phyloP scores from a whole-genome alignment of 1,284 basidiomycete species.

The Tausonia pullulans region DNA sequence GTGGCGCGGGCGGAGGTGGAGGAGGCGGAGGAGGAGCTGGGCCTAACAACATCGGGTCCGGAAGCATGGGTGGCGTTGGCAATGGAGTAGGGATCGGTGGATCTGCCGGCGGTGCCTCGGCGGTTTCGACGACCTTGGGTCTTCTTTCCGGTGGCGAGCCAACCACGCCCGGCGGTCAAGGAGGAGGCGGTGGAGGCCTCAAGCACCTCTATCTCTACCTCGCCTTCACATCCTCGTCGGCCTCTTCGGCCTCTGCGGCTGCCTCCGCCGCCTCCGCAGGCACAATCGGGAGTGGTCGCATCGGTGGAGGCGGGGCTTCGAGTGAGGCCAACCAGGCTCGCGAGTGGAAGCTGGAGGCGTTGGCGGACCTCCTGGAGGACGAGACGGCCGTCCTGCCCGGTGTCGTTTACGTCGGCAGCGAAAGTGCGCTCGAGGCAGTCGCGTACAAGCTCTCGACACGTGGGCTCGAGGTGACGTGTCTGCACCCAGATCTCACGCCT shows the following conservation, averaged over 20 bases:
- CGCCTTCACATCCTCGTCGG: constrained; percentile 68
- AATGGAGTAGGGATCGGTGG: no score
- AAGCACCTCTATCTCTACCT: constrained; percentile 89
- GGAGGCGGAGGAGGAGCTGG: constrained; percentile 44
- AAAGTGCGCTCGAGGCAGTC: constrained; percentile 70
- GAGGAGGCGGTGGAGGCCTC: constrained; percentile 47
- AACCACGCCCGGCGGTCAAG: not conserved
- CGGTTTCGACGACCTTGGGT: no score
- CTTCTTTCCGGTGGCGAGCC: not conserved
- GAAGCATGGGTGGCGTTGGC: not conserved
- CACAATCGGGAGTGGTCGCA: constrained; percentile 76
- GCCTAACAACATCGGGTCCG: constrained; percentile 9
- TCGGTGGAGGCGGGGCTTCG: constrained; percentile 34
- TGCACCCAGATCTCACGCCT: constrained; percentile 62
- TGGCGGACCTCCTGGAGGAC: constrained; percentile 87
- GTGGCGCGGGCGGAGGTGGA: constrained; percentile 28
- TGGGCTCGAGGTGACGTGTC: constrained; percentile 69
- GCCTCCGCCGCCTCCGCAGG: constrained; percentile 47
- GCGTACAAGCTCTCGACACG: constrained; percentile 77
- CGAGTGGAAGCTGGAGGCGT: constrained; percentile 94
- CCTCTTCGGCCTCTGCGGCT: constrained; percentile 43
- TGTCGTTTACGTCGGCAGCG: constrained; percentile 79
- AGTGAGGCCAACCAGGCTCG: constrained; percentile 70
- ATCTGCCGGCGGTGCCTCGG: no score
- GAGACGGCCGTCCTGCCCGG: constrained; percentile 49